Percentiles rank a stretch among this genome's conserved stretches.
Evolutionary conservation across 345 rosid species (phyloP).

Genomic region (Hirschfeldia incana): DNA sequence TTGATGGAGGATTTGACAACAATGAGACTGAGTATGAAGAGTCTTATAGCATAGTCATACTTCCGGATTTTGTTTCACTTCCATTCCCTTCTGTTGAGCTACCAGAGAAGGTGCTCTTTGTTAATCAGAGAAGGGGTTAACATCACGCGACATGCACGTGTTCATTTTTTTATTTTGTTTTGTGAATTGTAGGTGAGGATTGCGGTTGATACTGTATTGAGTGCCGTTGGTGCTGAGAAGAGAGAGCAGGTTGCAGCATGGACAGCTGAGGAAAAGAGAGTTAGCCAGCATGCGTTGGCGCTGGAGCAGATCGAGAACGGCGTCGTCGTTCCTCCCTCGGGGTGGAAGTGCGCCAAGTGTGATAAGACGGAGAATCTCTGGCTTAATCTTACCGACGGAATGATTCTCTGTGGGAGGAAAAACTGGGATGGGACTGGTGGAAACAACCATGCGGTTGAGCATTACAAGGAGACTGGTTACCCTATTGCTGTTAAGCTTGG

Average conservation of each 20-base stretch:
- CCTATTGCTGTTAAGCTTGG: constrained; percentile 99
- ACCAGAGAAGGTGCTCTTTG: constrained; percentile 83
- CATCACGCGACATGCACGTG: not conserved
- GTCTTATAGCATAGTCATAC: constrained; percentile 60
- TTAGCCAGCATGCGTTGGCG: constrained; percentile 74
- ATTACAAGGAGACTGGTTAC: constrained; percentile 82
- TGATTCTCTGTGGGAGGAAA: constrained; percentile 91
- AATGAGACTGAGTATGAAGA: constrained; percentile 82
- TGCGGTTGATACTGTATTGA: constrained; percentile 79
- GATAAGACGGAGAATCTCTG: constrained; percentile 92
- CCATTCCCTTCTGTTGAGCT: constrained; percentile 90
- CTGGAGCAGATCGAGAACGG: constrained; percentile 79
- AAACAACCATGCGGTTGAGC: constrained; percentile 89
- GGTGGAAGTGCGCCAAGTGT: constrained; percentile 93
- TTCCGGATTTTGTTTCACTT: constrained; percentile 72
- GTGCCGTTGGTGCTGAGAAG: constrained; percentile 86
- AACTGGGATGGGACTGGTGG: constrained; percentile 99
- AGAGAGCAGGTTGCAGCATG: constrained; percentile 92
- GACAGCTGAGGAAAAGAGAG: constrained; percentile 88
- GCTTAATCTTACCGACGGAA: constrained; percentile 95
- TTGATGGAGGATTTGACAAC: constrained; percentile 95
- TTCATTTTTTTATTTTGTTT: constrained; percentile 3
- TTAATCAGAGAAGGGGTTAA: not conserved
- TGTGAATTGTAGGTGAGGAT: constrained; percentile 63
- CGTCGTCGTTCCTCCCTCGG: constrained; percentile 74